Base-by-base conservation (phyloP, 192 early-diverging fungal genomes). In the Backusella tarrabulga region DNA sequence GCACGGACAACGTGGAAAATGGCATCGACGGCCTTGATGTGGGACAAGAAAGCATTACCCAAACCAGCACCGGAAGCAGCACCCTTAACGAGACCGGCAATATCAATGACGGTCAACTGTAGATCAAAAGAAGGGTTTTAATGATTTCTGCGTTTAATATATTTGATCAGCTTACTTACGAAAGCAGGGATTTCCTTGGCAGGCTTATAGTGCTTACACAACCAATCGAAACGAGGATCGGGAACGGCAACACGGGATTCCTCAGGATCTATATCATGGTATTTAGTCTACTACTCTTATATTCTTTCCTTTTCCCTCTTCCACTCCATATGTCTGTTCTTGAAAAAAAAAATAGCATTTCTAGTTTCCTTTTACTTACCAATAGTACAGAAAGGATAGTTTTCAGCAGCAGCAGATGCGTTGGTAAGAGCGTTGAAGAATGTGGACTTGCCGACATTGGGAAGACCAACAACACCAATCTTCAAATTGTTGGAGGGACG, bases 321-420 rank as follows among this genome's bases (percentile, higher is more conserved):
- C n/a, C 23, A 23, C 23, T 9, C 56, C 7, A 75, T 34, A 15
- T n/a, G 19, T 21, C 21, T 46, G 38, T 35, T 40, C 44, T 23
- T 71, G n/a, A 26, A 41, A 35, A 71, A 41, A 11, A 71, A 19
- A 71, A 5, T 8, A 11, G 5, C 0, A 2, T n/a, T 21, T 19
- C 9, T 23, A 0, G 26, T 23, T 60, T 29, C n/a, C 0, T 73
- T 3, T 29, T 40, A 26, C 44, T 83, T 84, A 88, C 88, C 84
- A 80, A 94, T 97, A 36, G 95, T 98, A 86, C 95, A 97, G 90
- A 99, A 99, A 73, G 98, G 98, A 83, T 96, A 98, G 90, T 98
- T 99, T 81, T 96, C 96, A 56, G 96, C 92, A 26, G 90, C 84
- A 14, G 85, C 90, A 26, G 87, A 79, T 52, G 87, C 90, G 78